phyloP scores from a whole-genome alignment of 2,329 filamentous ascomycete genomes.

The Colletotrichum brevisporum region DNA sequence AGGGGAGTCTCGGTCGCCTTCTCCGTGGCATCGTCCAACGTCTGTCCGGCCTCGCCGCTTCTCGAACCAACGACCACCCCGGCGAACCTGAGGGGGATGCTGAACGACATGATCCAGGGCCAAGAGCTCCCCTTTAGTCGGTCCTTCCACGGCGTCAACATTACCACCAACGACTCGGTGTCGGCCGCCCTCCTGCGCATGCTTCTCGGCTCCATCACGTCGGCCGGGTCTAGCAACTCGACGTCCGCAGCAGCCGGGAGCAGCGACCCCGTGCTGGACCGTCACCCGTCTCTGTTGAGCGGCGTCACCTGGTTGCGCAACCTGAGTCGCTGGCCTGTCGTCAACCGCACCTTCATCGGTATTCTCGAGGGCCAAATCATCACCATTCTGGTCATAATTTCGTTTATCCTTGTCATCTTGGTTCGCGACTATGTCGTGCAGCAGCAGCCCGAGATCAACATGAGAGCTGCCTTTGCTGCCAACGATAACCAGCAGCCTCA shows the following conservation, averaged over 20 bases:
- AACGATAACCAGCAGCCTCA: conserved; percentile 33
- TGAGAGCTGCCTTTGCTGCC: conserved; percentile 72
- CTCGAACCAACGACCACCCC: conserved; percentile 48
- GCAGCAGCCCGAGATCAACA: conserved; percentile 93
- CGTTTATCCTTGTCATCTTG: conserved; percentile 96
- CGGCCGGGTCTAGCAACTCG: conserved; percentile 41
- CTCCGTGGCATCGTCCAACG: conserved; percentile 44
- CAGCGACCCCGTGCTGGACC: conserved; percentile 38
- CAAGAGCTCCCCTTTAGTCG: conserved; percentile 47
- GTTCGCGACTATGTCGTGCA: conserved; percentile 99
- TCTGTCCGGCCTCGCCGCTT: conserved; percentile 54
- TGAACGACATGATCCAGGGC: conserved; percentile 50
- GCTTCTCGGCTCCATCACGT: conserved; percentile 45
- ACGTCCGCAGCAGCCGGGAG: conserved; percentile 22
- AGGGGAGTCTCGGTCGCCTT: conserved; percentile 34
- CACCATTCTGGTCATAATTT: conserved; percentile 89
- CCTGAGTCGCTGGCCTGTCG: conserved; percentile 75
- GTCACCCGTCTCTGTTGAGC: conserved; percentile 65
- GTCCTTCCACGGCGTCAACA: conserved; percentile 49
- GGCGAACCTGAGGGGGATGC: conserved; percentile 48
- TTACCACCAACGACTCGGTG: conserved; percentile 50
- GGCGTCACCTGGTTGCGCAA: conserved; percentile 70
- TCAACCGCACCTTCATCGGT: conserved; percentile 86
- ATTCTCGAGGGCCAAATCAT: conserved; percentile 94
- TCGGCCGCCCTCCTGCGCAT: conserved; percentile 50